Evolutionary conservation across 2,329 filamentous ascomycete genomes (phyloP).

Genomic region (Parafenestella ontariensis): DNA sequence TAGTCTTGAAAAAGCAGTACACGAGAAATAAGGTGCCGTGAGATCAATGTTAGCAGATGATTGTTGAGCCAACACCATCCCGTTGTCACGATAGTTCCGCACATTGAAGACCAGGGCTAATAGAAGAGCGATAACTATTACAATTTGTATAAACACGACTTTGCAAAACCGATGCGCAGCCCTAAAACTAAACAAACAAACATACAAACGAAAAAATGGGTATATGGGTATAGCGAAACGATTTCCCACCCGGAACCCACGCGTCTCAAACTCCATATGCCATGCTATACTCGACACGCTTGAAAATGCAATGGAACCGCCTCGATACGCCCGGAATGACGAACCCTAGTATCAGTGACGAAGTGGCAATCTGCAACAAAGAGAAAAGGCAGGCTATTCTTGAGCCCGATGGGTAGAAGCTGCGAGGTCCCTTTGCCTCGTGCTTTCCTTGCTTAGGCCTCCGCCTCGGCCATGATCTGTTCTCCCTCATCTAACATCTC

Average conservation of each 20-base stretch:
- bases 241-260: constrained; percentile 4
- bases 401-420: not conserved
- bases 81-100: too few species aligned
- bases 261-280: not conserved
- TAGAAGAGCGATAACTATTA: too few species aligned
- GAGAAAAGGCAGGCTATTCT: not conserved
- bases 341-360: not conserved
- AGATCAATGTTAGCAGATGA: too few species aligned
- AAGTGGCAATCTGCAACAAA: constrained; percentile 3
- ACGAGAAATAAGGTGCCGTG: too few species aligned
- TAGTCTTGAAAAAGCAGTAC: too few species aligned
- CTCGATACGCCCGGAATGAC: not conserved
- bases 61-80: too few species aligned
- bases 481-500: constrained; percentile 93
- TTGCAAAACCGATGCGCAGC: not conserved
- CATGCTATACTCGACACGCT: not conserved
- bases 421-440: not conserved
- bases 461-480: constrained; percentile 76
- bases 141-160: not conserved
- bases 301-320: too few species aligned
- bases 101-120: too few species aligned
- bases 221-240: constrained; percentile 14
- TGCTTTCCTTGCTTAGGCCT: constrained; percentile 5
- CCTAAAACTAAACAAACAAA: not conserved
- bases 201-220: too few species aligned